Evolutionary conservation across 441 rosid genomes (phyloP).

Genomic region (Euphorbia schlechtendalii): DNA sequence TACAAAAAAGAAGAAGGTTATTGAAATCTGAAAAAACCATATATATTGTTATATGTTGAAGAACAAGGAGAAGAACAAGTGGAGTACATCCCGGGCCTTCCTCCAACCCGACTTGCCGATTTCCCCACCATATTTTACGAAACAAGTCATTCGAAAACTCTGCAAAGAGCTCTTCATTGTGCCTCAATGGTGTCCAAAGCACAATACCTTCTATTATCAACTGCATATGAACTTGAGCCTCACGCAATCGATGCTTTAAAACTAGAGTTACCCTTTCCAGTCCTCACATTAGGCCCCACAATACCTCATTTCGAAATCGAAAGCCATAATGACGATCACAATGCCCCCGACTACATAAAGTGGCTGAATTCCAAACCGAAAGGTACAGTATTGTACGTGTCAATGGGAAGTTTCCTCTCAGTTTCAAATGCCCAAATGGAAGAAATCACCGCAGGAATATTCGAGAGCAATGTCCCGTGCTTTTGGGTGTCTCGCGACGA

Average conservation of each 20-base stretch:
- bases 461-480: background rate
- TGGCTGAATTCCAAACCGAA: background rate
- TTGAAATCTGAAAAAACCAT: too few species aligned
- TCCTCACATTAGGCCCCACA: slow-evolving; percentile 39
- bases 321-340: background rate
- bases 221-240: slow-evolving; percentile 38
- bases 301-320: slow-evolving; percentile 33
- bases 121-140: slow-evolving; percentile 24
- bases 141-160: background rate
- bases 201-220: slow-evolving; percentile 34
- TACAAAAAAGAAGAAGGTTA: too few species aligned
- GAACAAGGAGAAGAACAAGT: slow-evolving; percentile 23
- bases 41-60: background rate
- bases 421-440: background rate
- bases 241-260: slow-evolving; percentile 27
- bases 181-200: slow-evolving; percentile 27
- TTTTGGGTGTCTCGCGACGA: background rate
- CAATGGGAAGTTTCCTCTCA: background rate
- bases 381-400: background rate
- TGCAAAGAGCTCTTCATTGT: slow-evolving; percentile 20
- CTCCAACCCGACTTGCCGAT: slow-evolving; percentile 24
- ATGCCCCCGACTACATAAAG: background rate
- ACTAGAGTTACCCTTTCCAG: slow-evolving; percentile 16
- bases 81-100: slow-evolving; percentile 38
- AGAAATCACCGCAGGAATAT: background rate